Percentiles rank a stretch among this genome's conserved stretches.
These are phyloP conservation scores for Mycoemilia scoparia DNA, from an alignment of 192 early-diverging fungal genomes.

Conservation along the genomic window DNA sequence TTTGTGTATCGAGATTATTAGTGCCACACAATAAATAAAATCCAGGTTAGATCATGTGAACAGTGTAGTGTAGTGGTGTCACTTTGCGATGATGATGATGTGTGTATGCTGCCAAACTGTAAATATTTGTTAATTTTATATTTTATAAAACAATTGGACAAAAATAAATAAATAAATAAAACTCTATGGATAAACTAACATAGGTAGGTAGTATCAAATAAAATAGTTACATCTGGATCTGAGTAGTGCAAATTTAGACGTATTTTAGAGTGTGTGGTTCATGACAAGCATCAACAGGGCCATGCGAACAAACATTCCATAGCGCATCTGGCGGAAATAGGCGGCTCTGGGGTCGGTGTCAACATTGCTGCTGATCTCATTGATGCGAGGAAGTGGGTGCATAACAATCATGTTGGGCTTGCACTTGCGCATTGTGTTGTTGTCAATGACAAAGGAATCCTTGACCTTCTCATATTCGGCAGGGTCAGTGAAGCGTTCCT, in stretches of 20 bases:
- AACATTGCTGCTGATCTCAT: conserved; percentile 92
- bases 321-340: conserved; percentile 97
- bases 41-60: too few relatives aligned
- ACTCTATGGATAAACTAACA: too few relatives aligned
- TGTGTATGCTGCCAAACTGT: too few relatives aligned
- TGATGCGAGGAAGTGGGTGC: conserved; percentile 91
- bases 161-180: too few relatives aligned
- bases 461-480: conserved; percentile 69
- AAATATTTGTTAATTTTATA: too few relatives aligned
- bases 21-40: too few relatives aligned
- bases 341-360: conserved; percentile 95
- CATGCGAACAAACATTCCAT: conserved; percentile 97
- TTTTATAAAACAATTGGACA: too few relatives aligned
- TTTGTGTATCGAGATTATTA: too few relatives aligned
- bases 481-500: conserved; percentile 67
- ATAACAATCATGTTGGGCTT: conserved; percentile 97
- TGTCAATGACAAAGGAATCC: conserved; percentile 69
- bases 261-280: conserved; percentile 16
- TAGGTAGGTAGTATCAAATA: too few relatives aligned
- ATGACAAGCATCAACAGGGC: conserved; percentile 81
- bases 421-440: conserved; percentile 62
- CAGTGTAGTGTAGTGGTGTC: too few relatives aligned
- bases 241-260: not conserved
- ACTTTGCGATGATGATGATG: too few relatives aligned
- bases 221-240: too few relatives aligned